Evolutionary conservation across 179 eudicot species (phyloP), one percentile per base, ranked within the genome.

Genomic region (Silene noctiflora): DNA sequence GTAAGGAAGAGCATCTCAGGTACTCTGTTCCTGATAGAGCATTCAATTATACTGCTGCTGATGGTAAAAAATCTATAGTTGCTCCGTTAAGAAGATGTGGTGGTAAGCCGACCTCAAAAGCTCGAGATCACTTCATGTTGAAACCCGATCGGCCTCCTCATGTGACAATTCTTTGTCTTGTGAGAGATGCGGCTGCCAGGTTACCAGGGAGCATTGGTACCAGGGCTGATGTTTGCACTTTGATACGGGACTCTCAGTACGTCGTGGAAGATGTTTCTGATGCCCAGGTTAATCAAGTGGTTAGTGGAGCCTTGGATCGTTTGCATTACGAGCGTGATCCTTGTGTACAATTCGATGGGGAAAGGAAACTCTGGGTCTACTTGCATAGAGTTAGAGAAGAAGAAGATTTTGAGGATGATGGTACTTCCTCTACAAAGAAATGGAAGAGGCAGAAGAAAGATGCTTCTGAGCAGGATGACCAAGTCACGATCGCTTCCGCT

Each of bases 311-410:
- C 33, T 76, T 95, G 86, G 99, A 95, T 71, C 98, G 99, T 27
- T 82, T 95, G 82, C 99, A 95, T 82, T 95, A 93, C 73, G 98
- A 93, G 76, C 89, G 89, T n/a, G 97, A 95, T 83, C 97, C 96
- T 33, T 93, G 98, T 85, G 99, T 93, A 24, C 91, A 84, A 68
- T 93, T 80, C 83, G 93, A 93, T 69, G 85, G 85, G 55, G 94
- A 89, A 51, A 86, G 93, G 81, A 89, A 89, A 75, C 77, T 95
- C 80, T 93, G 97, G 99, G 96, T 89, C 76, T 95, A 95, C 81
- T 84, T 96, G 81, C 98, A 96, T 76, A 81, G 99, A 82, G 96
- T 89, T 6, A 85, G 96, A 79, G 97, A 93, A 73, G 99, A 95
- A 79, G 98, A 95, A 75, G 98, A 91, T 78, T 95, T 93, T 78